Evolutionary conservation across 1,284 basidiomycete species (phyloP), one percentile per base, ranked within the genome.

Genomic region (Fistulina hepatica): DNA sequence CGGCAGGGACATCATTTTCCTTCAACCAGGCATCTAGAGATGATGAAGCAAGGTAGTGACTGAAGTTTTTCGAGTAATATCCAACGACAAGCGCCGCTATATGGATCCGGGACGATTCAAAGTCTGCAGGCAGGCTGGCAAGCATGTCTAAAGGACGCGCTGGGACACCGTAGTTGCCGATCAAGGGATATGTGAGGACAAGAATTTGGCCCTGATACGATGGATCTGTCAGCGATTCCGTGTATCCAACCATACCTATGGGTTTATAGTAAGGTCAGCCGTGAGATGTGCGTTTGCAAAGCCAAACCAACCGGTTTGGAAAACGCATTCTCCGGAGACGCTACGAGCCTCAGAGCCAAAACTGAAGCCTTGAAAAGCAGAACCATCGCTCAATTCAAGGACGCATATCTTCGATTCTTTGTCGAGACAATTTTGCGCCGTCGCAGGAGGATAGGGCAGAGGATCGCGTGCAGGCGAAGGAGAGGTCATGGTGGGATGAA

Each of bases 111-210:
- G 81, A 86, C 4, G 92, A 97, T 68, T 98, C 95, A 60, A 97
- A 98, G 49, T 85, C 77, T 37, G 61, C 57, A 0, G 90, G 88
- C 26, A 95, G 67, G 22, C 66, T 63, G 46, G 81, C 71, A 39
- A 75, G 64, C 9, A 72, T 60, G 32, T 65, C 58, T 44, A 63
- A 51, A 27, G 67, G 63, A 28, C 92, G 79, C 46, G 72, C 71
- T 39, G 95, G 95, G n/a, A 98, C 93, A 59, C 95, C 95, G 57
- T 99, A 99, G 62, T 97, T 97, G 40, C 95, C 95, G 49, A 97
- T 72, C 50, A 99, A 71, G 4, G 95, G 95, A 65, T 97, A 98
- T 5, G 95, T 98, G 49, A 98, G 73, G 44, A 98, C 81, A 44
- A 99, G 80, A 55, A 99, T 98, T 63, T 98, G 95, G 36, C 92